Evolutionary conservation across 805 yeast genomes (phyloP), one percentile per base, ranked within the genome.

Genomic region (Pachysolen tannophilus): DNA sequence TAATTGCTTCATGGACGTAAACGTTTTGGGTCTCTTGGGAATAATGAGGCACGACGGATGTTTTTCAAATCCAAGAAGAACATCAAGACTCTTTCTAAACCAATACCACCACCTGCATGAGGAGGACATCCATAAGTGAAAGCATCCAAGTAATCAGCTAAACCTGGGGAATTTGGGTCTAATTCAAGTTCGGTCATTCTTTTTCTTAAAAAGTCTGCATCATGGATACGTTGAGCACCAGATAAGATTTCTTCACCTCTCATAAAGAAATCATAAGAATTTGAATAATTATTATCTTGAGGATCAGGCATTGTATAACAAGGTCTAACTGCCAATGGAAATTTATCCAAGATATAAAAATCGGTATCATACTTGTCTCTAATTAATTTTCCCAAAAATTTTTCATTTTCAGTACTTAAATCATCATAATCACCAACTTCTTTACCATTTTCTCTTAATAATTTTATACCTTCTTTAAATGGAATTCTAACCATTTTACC

Each of bases 171-270:
- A 40, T 66, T 65, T 40, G 94, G 84, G 55, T 85, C 84, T 37
- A 92, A 77, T 19, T 75, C 97, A 53, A 82, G 95, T 26, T 70
- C 82, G 32, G 60, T 67, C 82, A 92, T 78, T 67, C 97, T 78
- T 64, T 82, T 74, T 50, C 65, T 70, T 52, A 92, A 75, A 50
- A 92, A 68, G 43, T 69, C 85, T 33, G 94, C 78, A 60, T 92
- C 97, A 59, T 92, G 99, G 49, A 92, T 76, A 75, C 99, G 95
- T 69, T 92, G 99, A 39, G 98, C 99, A 53, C 99, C 99, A n/a
- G 96, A 86, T 49, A 92, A 67, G 52, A 92, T 92, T 67, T 92
- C 99, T 68, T 92, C 98, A 58, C 99, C 99, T 69, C 98, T 82
- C 98, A 92, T 92, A 75, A 92, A 92, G 80, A 92, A 92, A 67